Evolutionary conservation across 768 basidiomycete genomes (phyloP), one percentile per base, ranked within the genome.

Genomic region (Candolleomyces efflorescens): DNA sequence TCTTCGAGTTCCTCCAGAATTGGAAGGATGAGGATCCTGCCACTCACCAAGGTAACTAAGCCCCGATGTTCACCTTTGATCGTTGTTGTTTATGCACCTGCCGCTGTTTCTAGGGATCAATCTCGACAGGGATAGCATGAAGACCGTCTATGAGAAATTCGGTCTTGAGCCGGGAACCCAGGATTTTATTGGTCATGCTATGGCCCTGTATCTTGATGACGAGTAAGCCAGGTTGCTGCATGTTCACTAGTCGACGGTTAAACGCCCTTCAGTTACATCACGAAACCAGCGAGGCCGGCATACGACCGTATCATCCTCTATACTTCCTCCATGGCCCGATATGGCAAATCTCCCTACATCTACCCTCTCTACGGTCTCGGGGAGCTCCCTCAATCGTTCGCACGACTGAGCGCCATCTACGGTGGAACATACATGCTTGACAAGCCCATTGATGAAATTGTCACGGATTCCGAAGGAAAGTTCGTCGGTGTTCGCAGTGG

Each of bases 401-500:
- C 97, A 7, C 93, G 97, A 66, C 85, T 99, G 55, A 94, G 91
- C 61, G 97, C 97, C 63, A 98, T 99, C 70, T 98, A 99, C 69
- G 97, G 97, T 41, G 97, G 97, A 43, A 99, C 97, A 12, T 99
- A 99, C 79, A 99, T 99, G 97, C 88, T 99, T 57, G 94, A 98
- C 79, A 99, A 99, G 76, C 79, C 79, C 47, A 89, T 97, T 66
- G 87, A 96, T 59, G 84, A 90, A 69, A 94, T 98, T 64, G 88
- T 97, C 55, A 92, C 88, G 45, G 91, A 90, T 70, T 71, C 76
- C 12, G 82, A 86, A 59, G 97, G 97, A 65, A 91, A 89, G 69
- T 98, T 99, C 64, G 82, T 92, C 55, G 97, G 97, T 48, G 97
- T 98, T 46, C 89, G 87, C 38, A 90, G 89, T 64, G 94, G 83